Evolutionary conservation across 352 stramenopile species (phyloP), one percentile per base, ranked within the genome.

Genomic region (Pythium dissotocum): DNA sequence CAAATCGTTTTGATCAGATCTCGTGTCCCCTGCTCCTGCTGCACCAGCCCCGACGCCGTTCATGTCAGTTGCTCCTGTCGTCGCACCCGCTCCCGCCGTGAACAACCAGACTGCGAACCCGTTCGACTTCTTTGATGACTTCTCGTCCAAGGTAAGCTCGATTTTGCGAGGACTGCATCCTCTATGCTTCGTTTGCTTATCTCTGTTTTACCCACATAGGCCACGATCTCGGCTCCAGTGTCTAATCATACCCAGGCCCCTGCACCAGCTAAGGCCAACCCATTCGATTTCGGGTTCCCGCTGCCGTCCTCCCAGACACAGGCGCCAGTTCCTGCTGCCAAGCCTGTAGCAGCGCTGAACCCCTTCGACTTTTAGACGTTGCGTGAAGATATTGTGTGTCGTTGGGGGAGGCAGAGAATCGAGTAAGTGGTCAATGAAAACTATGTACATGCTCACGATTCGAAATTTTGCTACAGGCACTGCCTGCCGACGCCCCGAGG

Each of bases 281-380:
- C 67, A 7, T 73, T 73, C 35, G 66, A 71, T 33, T 71, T 68
- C 55, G 66, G 60, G 2, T 68, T 72, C 51, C 59, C 60, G 10
- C 14, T 63, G 13, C 56, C 67, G 21, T 28, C 65, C 9, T 40
- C 65, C 18, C 60, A 54, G 35, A 44, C 59, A 8, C 51, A 67
- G 28, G 60, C 36, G 26, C 56, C 70, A 42, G 24, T 54, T 4
- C 54, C 61, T 16, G 10, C 33, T 21, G 18, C 57, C 18, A 61
- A 65, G 57, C 58, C 61, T 4, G 52, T 58, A 42, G 58, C 70
- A 61, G 44, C 65, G 21, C 54, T 67, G 36, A 77, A 77, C 71
- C 71, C 71, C 13, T 77, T 77, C 53, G 71, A 77, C 63, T 74
- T 77, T 67, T 74, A 73, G 65, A 71, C 49, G 18, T 61, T 60